Evolutionary conservation across 1,284 basidiomycete genomes (phyloP).

Genomic region (Athelia sp.): DNA sequence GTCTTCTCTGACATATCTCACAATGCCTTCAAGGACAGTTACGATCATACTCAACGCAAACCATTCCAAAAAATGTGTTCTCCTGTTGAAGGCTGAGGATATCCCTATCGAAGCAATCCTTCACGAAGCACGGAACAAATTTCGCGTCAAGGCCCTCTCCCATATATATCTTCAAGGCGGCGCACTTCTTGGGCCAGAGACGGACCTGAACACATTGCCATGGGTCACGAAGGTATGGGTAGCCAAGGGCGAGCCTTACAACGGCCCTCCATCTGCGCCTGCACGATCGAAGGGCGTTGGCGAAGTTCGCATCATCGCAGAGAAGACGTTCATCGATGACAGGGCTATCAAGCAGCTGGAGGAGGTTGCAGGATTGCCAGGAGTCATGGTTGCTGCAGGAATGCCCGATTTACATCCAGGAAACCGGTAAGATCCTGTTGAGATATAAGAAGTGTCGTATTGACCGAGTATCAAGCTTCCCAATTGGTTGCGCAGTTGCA

Average conservation of each 20-base stretch:
- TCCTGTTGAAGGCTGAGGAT: conserved; percentile 13
- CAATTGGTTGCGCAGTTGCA: conserved; percentile 25
- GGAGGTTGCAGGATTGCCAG: conserved; percentile 19
- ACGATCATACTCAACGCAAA: conserved; percentile 31
- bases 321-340: conserved; percentile 26
- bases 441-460: conserved; percentile 1
- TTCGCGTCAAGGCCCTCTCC: conserved; percentile 24
- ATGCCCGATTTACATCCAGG: conserved; percentile 36
- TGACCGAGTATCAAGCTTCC: background rate
- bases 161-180: conserved; percentile 27
- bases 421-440: conserved; percentile 21
- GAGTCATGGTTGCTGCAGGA: conserved; percentile 24
- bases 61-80: conserved; percentile 24
- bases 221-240: conserved; percentile 23
- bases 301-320: conserved; percentile 21
- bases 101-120: conserved; percentile 21
- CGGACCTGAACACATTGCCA: conserved; percentile 10
- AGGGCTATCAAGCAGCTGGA: conserved; percentile 28
- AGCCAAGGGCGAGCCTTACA: conserved; percentile 28
- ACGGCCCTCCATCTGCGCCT: conserved; percentile 18
- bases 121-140: conserved; percentile 30
- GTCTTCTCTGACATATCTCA: background rate
- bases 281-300: conserved; percentile 5
- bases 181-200: conserved; percentile 14
- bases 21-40: conserved; percentile 6